Evolutionary conservation across 441 rosid genomes (phyloP).

Genomic region (Hypseocharis bilobata): DNA sequence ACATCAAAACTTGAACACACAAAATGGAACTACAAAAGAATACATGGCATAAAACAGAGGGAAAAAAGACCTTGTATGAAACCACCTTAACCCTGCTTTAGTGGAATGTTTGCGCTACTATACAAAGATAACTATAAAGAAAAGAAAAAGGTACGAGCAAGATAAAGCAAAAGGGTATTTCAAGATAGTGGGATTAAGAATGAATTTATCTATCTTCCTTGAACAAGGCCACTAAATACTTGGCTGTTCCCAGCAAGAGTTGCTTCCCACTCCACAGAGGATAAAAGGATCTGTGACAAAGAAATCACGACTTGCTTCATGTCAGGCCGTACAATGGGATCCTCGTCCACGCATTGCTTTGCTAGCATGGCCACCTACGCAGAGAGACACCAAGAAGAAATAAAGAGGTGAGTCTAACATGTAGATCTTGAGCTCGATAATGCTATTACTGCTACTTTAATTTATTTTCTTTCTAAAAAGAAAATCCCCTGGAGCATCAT

Average conservation of each 20-base stretch:
- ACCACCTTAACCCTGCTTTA: no score
- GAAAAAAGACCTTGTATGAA: no score
- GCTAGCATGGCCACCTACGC: constrained; percentile 72
- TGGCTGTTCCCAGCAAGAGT: constrained; percentile 95
- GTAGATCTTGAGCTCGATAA: not conserved
- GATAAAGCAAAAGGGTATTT: no score
- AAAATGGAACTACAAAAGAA: no score
- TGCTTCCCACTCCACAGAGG: constrained; percentile 96
- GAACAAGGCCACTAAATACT: constrained; percentile 91
- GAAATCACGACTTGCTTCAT: constrained; percentile 89
- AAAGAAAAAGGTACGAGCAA: no score
- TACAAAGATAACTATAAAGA: no score
- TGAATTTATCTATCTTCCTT: constrained; percentile 50
- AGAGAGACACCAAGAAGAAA: not conserved
- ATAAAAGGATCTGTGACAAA: constrained; percentile 74
- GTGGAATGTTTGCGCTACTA: no score
- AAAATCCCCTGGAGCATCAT: not conserved
- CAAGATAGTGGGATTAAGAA: no score
- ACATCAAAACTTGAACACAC: no score
- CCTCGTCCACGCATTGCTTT: constrained; percentile 86
- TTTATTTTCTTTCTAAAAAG: no score
- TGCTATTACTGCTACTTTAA: not conserved
- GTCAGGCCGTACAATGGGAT: constrained; percentile 80
- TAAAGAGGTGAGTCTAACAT: not conserved
- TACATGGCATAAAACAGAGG: no score